Evolutionary conservation across 2,329 filamentous ascomycete genomes (phyloP), one percentile per base, ranked within the genome.

Genomic region (Trichoderma endophyticum): DNA sequence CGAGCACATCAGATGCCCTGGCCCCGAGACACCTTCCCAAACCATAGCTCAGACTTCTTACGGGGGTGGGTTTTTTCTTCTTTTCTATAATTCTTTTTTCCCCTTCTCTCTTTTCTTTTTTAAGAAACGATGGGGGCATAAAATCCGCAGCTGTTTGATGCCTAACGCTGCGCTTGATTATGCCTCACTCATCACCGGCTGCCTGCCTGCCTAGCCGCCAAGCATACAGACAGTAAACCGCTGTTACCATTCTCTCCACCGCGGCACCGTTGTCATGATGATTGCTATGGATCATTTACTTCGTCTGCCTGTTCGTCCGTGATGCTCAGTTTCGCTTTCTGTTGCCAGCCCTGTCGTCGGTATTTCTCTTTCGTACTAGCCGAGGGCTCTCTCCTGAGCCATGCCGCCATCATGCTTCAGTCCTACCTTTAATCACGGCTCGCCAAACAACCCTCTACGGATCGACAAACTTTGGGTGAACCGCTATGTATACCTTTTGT

Each of bases 21-120:
- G 24, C 43, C 64, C 30, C 12, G 66, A 69, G 54, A 69, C 56
- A 69, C 66, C 36, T 69, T 69, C 39, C 56, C 66, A 61, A 59
- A 69, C 12, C 56, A 61, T 68, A 30, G 9, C 56, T 43, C 66
- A 34, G 43, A 32, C 28, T 69, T 69, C 8, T 32, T 51, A 51
- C 43, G 64, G 51, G 51, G 64, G 64, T 54, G 32, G 32, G 9
- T 21, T 24, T 21, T 24, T 24, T 51, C 7, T 43, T 18, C 14
- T 14, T 21, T 21, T 12, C 28, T n/a, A 21, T 18, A 8, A 18
- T n/a, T 51, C 11, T 30, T 21, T 32, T 24, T 9, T 7, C 1
- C 12, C 12, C n/a, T 18, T 59, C 32, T 28, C 2, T 26, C 3
- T 15, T 51, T 32, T 51, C 12, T 64, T 62, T 43, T 36, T 60